Evolutionary conservation across 176 grass and related monocot species (phyloP), one percentile per base, ranked within the genome.

Genomic region (Rhipidocladum racemiflorum): DNA sequence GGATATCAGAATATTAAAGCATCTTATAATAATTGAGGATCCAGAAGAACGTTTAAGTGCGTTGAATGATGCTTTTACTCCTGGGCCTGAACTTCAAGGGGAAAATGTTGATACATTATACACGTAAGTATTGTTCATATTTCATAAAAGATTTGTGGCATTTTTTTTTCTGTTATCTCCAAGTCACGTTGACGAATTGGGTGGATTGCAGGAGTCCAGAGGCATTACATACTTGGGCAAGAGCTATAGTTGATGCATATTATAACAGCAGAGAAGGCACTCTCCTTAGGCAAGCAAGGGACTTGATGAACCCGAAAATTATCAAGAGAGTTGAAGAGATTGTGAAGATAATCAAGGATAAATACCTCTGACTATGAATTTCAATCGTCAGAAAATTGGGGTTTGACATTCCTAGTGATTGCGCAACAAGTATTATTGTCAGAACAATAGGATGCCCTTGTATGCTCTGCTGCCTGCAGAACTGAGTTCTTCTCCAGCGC

Each of bases 1-100:
- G 57, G 95, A 97, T 70, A 89, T 97, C 60, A 97, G 90, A 76
- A 92, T 97, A 86, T 59, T 97, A 2, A 94, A 92, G 70, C 89
- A 92, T 91, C 83, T 94, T 85, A 87, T 97, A 49, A 79, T 84
- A 72, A 83, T 97, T 50, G 70, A 92, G 51, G 95, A 97, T 78
- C 92, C 86, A 21, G 72, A 86, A 72, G 90, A 97, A 77, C 75
- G 77, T 49, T 75, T 94, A 35, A 87, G 70, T 81, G 81, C 81
- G 51, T 62, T 97, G 43, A 85, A 85, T 75, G 92, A 92, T 48
- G 88, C 92, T 45, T 97, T 97, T 89, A 94, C 86, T 24, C 92
- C 95, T 81, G 86, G 89, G 21, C 50, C 81, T 84, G 95, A 97
- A 85, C 74, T 94, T 53, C 85, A 89, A 72, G 92, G 90, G 4